Evolutionary conservation across 2,329 filamentous ascomycete genomes (phyloP).

Genomic region (Fusarium foetens): DNA sequence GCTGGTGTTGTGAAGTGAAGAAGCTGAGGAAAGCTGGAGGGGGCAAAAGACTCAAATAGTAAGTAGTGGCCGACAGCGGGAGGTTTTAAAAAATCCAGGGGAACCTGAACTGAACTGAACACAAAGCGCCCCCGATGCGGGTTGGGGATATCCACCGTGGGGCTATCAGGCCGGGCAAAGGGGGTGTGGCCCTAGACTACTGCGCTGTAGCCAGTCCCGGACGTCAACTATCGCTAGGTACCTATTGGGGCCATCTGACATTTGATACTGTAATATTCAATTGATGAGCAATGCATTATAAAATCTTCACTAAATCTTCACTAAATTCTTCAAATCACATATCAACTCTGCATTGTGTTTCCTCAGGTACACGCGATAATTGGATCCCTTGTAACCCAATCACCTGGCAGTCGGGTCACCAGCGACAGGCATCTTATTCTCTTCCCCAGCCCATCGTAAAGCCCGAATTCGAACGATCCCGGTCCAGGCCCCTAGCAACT

Average conservation of each 20-base stretch:
- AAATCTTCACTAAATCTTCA: neutral
- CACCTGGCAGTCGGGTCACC: constrained; percentile 4
- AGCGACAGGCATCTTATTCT: neutral
- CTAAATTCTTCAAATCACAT: neutral
- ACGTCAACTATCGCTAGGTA: neutral
- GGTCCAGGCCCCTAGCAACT: neutral
- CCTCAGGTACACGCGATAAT: neutral
- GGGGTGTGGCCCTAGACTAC: constrained; percentile 24
- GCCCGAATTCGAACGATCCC: constrained; percentile 29
- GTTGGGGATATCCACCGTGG: constrained; percentile 37
- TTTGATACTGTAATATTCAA: too few relatives aligned
- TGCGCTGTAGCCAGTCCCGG: neutral
- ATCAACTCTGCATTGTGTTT: neutral
- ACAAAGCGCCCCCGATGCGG: constrained; percentile 31
- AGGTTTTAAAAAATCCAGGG: constrained; percentile 43
- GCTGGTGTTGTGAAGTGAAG: neutral
- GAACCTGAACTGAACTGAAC: neutral
- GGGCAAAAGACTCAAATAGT: constrained; percentile 37
- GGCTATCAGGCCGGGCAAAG: constrained; percentile 7
- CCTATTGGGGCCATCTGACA: neutral
- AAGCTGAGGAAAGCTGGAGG: constrained; percentile 28
- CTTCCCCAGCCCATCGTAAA: constrained; percentile 8
- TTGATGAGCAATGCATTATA: neutral
- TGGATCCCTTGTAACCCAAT: constrained; percentile 10
- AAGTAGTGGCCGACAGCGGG: constrained; percentile 38